phyloP scores from a whole-genome alignment of 2,329 filamentous ascomycete species.

The Aspergillus tubingensis region DNA sequence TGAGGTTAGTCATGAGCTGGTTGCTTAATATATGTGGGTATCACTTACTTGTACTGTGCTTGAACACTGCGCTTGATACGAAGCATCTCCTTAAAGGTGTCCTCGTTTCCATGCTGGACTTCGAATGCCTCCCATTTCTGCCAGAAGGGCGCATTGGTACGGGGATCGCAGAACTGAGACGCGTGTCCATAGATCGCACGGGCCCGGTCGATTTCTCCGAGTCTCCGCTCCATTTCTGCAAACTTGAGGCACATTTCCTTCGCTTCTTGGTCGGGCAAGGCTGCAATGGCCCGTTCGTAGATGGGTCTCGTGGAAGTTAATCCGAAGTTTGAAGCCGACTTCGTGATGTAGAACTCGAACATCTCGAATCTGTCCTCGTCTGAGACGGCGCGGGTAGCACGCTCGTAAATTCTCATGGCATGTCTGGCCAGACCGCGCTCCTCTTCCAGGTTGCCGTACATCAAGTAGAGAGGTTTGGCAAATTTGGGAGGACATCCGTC shows the following conservation, averaged over 20 bases:
- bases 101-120: slow-evolving; percentile 96
- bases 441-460: slow-evolving; percentile 98
- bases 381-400: slow-evolving; percentile 88
- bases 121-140: slow-evolving; percentile 96
- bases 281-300: slow-evolving; percentile 92
- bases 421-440: slow-evolving; percentile 91
- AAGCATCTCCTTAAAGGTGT: slow-evolving; percentile 99
- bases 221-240: slow-evolving; percentile 88
- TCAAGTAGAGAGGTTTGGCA: slow-evolving; percentile 91
- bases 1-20: slow-evolving; percentile 35
- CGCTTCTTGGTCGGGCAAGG: slow-evolving; percentile 89
- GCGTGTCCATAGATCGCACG: slow-evolving; percentile 95
- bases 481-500: slow-evolving; percentile 95
- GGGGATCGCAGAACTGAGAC: slow-evolving; percentile 94
- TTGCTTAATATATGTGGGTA: not conserved
- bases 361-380: slow-evolving; percentile 95
- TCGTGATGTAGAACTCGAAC: slow-evolving; percentile 99
- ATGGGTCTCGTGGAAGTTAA: slow-evolving; percentile 92
- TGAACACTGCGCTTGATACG: slow-evolving; percentile 96
- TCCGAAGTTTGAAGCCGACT: slow-evolving; percentile 96
- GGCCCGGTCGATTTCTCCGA: slow-evolving; percentile 92
- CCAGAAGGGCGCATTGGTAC: slow-evolving; percentile 90
- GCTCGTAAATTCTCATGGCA: slow-evolving; percentile 98
- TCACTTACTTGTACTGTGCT: slow-evolving; percentile 82
- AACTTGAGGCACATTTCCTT: slow-evolving; percentile 99